These are phyloP conservation scores for Protomyces pachydermus DNA, from an alignment of 1,139 yeast species.

Conservation along the genomic window DNA sequence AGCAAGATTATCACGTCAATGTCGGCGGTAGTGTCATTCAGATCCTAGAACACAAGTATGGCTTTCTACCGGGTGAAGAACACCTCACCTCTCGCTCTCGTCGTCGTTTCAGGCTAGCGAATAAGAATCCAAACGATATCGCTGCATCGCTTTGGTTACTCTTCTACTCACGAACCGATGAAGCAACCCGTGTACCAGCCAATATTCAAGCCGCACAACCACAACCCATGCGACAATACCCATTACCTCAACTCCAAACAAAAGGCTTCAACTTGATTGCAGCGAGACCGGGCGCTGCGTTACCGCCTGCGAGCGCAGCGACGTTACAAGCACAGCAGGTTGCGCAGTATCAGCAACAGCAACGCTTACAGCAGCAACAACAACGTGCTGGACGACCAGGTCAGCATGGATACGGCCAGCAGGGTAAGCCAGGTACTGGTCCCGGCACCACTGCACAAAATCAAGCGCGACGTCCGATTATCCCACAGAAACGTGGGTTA, in stretches of 20 bases:
- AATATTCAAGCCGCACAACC: conserved; percentile 27
- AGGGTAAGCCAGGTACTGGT: background rate
- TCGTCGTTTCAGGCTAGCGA: conserved; percentile 26
- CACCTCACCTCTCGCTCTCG: conserved; percentile 28
- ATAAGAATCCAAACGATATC: conserved; percentile 24
- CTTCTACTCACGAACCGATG: conserved; percentile 20
- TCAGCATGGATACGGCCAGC: background rate
- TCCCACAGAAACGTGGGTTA: conserved; percentile 15
- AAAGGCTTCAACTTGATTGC: conserved; percentile 22
- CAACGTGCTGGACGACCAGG: conserved; percentile 5
- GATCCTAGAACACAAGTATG: conserved; percentile 29
- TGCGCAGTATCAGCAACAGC: conserved; percentile 20
- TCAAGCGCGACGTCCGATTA: background rate
- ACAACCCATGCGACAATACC: conserved; percentile 28
- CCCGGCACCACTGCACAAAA: background rate
- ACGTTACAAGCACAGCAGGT: conserved; percentile 9
- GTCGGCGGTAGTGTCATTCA: conserved; percentile 28
- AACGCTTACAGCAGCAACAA: conserved; percentile 7
- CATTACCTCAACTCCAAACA: conserved; percentile 23
- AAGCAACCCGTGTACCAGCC: conserved; percentile 23
- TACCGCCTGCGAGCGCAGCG: background rate
- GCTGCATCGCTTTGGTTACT: conserved; percentile 18
- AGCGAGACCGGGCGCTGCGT: conserved; percentile 11
- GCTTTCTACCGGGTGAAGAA: conserved; percentile 29
- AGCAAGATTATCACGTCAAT: conserved; percentile 25